Evolutionary conservation across 2,329 filamentous ascomycete genomes (phyloP).

Genomic region (Aspergillus spinulosporus): DNA sequence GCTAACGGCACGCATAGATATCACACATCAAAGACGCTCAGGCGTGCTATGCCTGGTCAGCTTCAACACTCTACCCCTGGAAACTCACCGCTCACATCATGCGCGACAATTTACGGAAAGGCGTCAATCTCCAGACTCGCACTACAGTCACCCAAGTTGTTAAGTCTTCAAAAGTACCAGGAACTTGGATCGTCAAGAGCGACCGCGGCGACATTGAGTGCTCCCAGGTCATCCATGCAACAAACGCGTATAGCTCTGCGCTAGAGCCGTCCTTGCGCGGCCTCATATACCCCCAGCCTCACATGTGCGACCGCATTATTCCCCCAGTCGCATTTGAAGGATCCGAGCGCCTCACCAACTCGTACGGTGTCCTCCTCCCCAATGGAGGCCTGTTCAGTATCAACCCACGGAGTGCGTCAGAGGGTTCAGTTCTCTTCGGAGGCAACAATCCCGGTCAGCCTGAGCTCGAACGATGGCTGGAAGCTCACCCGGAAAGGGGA

Average conservation of each 20-base stretch:
- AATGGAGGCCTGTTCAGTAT: conserved; percentile 4
- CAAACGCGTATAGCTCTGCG: conserved; percentile 11
- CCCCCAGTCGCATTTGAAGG: neutral
- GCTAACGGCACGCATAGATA: conserved; percentile 2
- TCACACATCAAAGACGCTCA: conserved; percentile 3
- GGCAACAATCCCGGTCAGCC: conserved; percentile 7
- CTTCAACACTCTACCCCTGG: conserved; percentile 8
- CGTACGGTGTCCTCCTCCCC: conserved; percentile 5
- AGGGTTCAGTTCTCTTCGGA: conserved; percentile 3
- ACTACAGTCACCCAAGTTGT: neutral
- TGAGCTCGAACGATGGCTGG: neutral
- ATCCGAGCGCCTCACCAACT: neutral
- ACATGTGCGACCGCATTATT: conserved; percentile 7
- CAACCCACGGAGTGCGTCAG: neutral
- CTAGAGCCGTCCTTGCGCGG: conserved; percentile 8
- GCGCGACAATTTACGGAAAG: conserved; percentile 2
- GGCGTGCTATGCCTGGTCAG: conserved; percentile 6
- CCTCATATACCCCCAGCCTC: conserved; percentile 2
- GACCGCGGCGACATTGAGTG: conserved; percentile 6
- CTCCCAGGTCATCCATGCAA: conserved; percentile 3
- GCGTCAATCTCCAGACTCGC: conserved; percentile 5
- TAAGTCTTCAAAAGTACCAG: neutral
- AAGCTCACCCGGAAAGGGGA: conserved; percentile 1
- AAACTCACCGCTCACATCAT: conserved; percentile 9
- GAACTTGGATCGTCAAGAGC: neutral